Conservation (phyloP, 345 rosid species). For the Aquilaria malaccensis region DNA sequence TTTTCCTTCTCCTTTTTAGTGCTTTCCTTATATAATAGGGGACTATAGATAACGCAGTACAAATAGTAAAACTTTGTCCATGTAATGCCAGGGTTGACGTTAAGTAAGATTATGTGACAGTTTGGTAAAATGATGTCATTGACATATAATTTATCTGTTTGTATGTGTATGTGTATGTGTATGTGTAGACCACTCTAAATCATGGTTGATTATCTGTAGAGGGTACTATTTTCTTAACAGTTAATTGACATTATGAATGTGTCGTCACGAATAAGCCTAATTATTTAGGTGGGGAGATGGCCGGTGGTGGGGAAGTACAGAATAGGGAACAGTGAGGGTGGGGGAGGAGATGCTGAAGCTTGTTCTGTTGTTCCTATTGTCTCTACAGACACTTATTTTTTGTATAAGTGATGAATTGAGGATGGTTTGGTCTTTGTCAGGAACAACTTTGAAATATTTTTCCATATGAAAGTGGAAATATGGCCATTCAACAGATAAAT, state of each 20-base stretch:
- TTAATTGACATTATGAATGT: background rate
- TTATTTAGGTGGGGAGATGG: background rate
- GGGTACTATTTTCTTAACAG: background rate
- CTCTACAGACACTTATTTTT: constrained; percentile 26
- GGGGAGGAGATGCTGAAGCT: constrained; percentile 20
- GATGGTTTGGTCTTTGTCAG: constrained; percentile 6
- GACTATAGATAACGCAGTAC: too few relatives aligned
- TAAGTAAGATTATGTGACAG: too few relatives aligned
- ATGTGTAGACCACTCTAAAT: too few relatives aligned
- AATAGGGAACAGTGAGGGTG: constrained; percentile 17
- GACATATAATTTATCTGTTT: too few relatives aligned
- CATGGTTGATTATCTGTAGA: too few relatives aligned
- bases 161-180: too few relatives aligned
- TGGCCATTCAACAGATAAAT: background rate
- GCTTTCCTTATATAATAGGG: too few relatives aligned
- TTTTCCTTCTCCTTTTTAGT: too few relatives aligned
- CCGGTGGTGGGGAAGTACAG: background rate
- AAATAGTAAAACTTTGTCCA: too few relatives aligned
- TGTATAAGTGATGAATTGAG: background rate
- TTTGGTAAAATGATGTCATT: too few relatives aligned
- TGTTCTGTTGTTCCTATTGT: constrained; percentile 8
- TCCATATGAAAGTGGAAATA: background rate
- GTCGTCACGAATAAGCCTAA: too few relatives aligned
- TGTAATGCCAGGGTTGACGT: too few relatives aligned
- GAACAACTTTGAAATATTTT: background rate